phyloP scores from a whole-genome alignment of 2,329 filamentous ascomycete genomes.

The Penicillium hesseltinei region DNA sequence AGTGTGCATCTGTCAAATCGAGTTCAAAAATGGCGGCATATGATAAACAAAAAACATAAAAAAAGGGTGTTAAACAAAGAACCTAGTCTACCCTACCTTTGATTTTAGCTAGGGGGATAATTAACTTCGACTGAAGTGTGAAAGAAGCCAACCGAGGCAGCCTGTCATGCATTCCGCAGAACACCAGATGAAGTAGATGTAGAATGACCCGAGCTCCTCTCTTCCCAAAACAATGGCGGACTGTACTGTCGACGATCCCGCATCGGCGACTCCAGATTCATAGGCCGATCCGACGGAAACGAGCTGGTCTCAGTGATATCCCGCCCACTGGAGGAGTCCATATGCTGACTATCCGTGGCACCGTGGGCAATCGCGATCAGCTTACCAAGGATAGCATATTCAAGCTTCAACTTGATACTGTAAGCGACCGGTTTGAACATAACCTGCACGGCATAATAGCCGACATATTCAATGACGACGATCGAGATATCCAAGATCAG shows the following conservation, averaged over 20 bases:
- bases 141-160: background rate
- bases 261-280: background rate
- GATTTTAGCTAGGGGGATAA: too few relatives aligned
- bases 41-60: too few relatives aligned
- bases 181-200: background rate
- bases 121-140: too few relatives aligned
- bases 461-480: conserved; percentile 41
- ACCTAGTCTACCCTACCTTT: too few relatives aligned
- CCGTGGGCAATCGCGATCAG: conserved; percentile 32
- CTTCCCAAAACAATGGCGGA: conserved; percentile 14
- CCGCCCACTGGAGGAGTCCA: conserved; percentile 14
- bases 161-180: background rate
- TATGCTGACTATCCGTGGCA: conserved; percentile 6
- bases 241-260: conserved; percentile 9
- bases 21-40: too few relatives aligned
- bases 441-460: conserved; percentile 41
- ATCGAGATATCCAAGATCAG: conserved; percentile 47
- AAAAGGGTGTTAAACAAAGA: too few relatives aligned
- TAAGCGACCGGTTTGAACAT: conserved; percentile 41
- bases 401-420: conserved; percentile 51
- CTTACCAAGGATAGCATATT: conserved; percentile 54
- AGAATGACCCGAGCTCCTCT: background rate
- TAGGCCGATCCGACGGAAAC: conserved; percentile 6
- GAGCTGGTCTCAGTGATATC: conserved; percentile 15
- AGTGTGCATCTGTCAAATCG: too few relatives aligned